Percentiles rank a stretch among this genome's conserved stretches.
These are phyloP conservation scores for Sophora flavescens DNA, from an alignment of 306 rosid genomes.

Conservation along the genomic window DNA sequence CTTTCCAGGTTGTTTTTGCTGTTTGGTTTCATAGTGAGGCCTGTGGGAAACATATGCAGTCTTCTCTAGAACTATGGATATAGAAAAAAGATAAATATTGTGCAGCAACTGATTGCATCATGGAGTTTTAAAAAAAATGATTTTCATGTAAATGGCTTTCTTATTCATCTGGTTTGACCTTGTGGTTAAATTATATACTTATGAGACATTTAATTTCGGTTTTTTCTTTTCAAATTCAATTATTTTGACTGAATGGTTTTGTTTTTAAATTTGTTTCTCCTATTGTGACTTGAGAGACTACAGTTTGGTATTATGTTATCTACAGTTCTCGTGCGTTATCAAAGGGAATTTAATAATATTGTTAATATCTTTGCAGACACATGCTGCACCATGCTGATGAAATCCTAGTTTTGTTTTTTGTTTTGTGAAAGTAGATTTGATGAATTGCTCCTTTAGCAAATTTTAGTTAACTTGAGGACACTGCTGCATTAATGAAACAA, in stretches of 20 bases:
- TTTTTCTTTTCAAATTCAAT: background rate
- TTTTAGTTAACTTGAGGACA: too few species aligned
- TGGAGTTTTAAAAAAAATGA: constrained; percentile 26
- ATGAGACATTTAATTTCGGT: constrained; percentile 7
- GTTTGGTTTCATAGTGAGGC: constrained; percentile 62
- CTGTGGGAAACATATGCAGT: constrained; percentile 58
- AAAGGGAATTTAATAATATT: constrained; percentile 1
- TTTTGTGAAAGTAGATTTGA: too few species aligned
- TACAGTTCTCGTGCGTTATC: background rate
- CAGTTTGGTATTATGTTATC: background rate
- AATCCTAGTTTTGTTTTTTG: background rate
- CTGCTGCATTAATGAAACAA: too few species aligned
- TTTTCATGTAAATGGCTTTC: constrained; percentile 35
- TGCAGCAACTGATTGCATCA: constrained; percentile 56
- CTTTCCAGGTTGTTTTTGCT: constrained; percentile 63
- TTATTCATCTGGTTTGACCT: constrained; percentile 37
- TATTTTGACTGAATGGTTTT: constrained; percentile 7
- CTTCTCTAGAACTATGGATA: constrained; percentile 50
- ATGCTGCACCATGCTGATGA: background rate
- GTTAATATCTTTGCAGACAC: background rate
- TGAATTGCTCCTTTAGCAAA: too few species aligned
- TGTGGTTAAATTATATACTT: constrained; percentile 38
- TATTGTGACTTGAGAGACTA: constrained; percentile 15
- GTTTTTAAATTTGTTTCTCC: background rate
- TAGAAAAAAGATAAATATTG: constrained; percentile 46